Percentiles rank a stretch among this genome's conserved stretches.
phyloP scores from a whole-genome alignment of 2,329 filamentous ascomycete genomes.

The Claviceps sp. region DNA sequence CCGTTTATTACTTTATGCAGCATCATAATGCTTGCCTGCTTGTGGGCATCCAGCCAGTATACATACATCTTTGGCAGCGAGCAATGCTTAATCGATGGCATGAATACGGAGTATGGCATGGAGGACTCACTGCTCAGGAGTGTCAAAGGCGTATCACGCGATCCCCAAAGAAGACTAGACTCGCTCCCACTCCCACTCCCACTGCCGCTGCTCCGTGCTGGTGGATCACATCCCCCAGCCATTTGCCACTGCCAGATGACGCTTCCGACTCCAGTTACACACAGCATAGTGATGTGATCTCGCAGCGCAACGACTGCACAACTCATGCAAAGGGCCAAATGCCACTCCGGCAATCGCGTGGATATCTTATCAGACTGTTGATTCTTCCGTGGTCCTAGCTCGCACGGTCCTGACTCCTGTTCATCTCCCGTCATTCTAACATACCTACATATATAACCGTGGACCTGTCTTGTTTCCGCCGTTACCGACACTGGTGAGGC shows the following conservation, averaged over 20 bases:
- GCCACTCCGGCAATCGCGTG: not conserved
- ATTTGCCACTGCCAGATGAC: slow-evolving; percentile 2
- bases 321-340: not conserved
- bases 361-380: not conserved
- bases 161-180: not conserved
- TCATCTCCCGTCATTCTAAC: not conserved
- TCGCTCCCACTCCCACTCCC: not conserved
- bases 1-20: too few relatives aligned
- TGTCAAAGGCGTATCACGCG: not conserved
- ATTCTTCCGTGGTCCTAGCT: not conserved
- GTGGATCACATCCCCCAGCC: not conserved
- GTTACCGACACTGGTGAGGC: not conserved
- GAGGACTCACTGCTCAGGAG: not conserved
- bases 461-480: not conserved
- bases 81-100: too few relatives aligned
- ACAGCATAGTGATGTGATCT: not conserved
- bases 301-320: not conserved
- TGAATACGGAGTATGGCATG: too few relatives aligned
- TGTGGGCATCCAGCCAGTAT: too few relatives aligned
- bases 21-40: too few relatives aligned
- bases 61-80: too few relatives aligned
- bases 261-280: not conserved
- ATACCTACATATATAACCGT: not conserved
- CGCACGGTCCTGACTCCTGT: not conserved
- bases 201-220: not conserved